These are phyloP conservation scores for Davidsoniella australis DNA, from an alignment of 2,329 filamentous ascomycete genomes.

Conservation along the genomic window DNA sequence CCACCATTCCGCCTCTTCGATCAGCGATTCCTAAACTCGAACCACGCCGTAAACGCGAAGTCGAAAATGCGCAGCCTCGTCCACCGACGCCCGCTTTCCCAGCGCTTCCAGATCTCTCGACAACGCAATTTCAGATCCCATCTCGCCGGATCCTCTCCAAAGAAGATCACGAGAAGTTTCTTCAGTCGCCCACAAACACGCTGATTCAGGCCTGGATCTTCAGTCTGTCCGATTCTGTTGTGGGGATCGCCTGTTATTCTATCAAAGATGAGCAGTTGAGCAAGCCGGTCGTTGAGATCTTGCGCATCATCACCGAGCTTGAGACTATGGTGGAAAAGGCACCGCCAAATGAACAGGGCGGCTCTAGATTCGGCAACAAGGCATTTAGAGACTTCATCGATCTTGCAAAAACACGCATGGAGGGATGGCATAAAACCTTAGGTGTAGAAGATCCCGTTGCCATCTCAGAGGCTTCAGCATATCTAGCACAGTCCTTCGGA, in stretches of 20 bases:
- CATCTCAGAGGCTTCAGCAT: conserved; percentile 56
- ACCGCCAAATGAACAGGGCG: conserved; percentile 70
- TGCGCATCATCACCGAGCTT: conserved; percentile 53
- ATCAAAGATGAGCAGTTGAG: conserved; percentile 39
- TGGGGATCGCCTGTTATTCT: conserved; percentile 49
- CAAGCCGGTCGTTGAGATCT: conserved; percentile 41
- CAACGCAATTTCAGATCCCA: conserved; percentile 47
- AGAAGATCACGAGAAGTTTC: conserved; percentile 66
- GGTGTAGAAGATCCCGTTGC: conserved; percentile 35
- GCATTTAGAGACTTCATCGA: conserved; percentile 73
- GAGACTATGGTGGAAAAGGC: conserved; percentile 48
- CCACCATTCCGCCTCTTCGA: conserved; percentile 23
- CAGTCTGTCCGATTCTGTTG: conserved; percentile 64
- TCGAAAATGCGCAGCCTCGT: conserved; percentile 40
- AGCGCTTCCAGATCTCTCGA: conserved; percentile 37
- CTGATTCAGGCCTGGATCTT: conserved; percentile 78
- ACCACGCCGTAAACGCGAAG: conserved; percentile 38
- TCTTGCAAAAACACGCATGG: conserved; percentile 38
- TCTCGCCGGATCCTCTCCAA: conserved; percentile 65
- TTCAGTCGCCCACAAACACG: conserved; percentile 55
- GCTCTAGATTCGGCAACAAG: conserved; percentile 88
- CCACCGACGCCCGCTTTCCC: conserved; percentile 63
- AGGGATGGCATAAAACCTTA: conserved; percentile 46
- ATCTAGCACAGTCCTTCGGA: conserved; percentile 70
- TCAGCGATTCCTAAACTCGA: conserved; percentile 49